Percentiles rank a stretch among this genome's conserved stretches.
phyloP scores from a whole-genome alignment of 116 monocot genomes.

The Phalaenopsis hybrid region DNA sequence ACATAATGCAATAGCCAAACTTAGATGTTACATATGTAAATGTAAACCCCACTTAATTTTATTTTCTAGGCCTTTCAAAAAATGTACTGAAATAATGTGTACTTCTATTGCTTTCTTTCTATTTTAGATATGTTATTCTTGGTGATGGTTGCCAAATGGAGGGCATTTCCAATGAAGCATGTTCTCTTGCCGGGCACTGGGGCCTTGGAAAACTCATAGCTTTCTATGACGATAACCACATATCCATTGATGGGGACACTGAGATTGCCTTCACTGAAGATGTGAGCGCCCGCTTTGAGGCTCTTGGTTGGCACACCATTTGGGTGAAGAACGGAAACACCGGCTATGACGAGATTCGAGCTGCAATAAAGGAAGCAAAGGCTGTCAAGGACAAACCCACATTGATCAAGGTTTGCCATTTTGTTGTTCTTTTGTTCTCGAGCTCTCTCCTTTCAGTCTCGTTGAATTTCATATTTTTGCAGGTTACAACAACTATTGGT shows the following conservation, averaged over 20 bases:
- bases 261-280: slow-evolving; percentile 68
- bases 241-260: slow-evolving; percentile 65
- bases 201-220: slow-evolving; percentile 56
- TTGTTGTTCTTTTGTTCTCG: no score
- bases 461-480: not conserved
- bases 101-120: not conserved
- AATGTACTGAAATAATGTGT: not conserved
- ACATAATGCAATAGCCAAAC: no score
- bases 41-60: not conserved
- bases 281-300: slow-evolving; percentile 50
- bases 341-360: slow-evolving; percentile 57
- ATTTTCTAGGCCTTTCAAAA: not conserved
- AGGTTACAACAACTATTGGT: slow-evolving; percentile 45
- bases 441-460: no score
- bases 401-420: slow-evolving; percentile 37
- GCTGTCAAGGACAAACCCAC: slow-evolving; percentile 54
- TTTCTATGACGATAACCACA: slow-evolving; percentile 66
- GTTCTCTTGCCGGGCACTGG: slow-evolving; percentile 59
- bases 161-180: slow-evolving; percentile 44
- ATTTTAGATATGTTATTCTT: slow-evolving; percentile 34
- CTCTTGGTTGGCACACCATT: slow-evolving; percentile 59
- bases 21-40: no score
- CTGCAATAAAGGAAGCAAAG: slow-evolving; percentile 53
- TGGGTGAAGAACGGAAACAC: slow-evolving; percentile 68
- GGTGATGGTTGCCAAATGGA: slow-evolving; percentile 62